These are phyloP conservation scores for Physaria fendleri DNA, from an alignment of 345 rosid species.

Conservation along the genomic window DNA sequence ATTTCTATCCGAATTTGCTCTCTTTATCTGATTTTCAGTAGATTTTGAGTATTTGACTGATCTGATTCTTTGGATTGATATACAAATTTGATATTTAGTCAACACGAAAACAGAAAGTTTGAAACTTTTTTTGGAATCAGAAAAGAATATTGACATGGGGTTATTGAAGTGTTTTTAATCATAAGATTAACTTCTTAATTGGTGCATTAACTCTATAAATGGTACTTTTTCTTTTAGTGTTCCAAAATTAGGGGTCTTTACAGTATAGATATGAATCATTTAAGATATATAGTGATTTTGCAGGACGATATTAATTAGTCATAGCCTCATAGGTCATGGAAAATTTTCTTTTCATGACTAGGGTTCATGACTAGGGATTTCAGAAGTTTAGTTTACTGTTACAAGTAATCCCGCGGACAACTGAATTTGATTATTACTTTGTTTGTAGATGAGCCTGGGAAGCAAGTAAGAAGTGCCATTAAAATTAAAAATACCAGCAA, in stretches of 20 bases:
- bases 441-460: constrained; percentile 89
- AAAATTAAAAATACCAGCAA: constrained; percentile 92
- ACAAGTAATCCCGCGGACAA: neutral
- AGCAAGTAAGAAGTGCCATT: constrained; percentile 93
- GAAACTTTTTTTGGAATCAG: neutral
- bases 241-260: neutral
- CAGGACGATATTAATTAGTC: neutral
- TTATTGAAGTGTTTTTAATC: neutral
- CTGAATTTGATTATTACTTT: neutral
- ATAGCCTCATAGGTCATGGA: neutral
- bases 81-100: neutral
- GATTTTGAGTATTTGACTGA: neutral
- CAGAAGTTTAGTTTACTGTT: neutral
- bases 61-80: neutral
- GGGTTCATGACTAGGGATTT: no score
- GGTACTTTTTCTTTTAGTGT: neutral
- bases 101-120: neutral
- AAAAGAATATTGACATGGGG: neutral
- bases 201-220: neutral
- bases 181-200: neutral
- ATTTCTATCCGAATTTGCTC: neutral
- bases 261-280: neutral
- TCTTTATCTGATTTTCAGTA: neutral
- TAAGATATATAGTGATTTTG: neutral
- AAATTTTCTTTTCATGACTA: neutral